Evolutionary conservation across 2,329 filamentous ascomycete species (phyloP).

Genomic region (Neurospora sp.): DNA sequence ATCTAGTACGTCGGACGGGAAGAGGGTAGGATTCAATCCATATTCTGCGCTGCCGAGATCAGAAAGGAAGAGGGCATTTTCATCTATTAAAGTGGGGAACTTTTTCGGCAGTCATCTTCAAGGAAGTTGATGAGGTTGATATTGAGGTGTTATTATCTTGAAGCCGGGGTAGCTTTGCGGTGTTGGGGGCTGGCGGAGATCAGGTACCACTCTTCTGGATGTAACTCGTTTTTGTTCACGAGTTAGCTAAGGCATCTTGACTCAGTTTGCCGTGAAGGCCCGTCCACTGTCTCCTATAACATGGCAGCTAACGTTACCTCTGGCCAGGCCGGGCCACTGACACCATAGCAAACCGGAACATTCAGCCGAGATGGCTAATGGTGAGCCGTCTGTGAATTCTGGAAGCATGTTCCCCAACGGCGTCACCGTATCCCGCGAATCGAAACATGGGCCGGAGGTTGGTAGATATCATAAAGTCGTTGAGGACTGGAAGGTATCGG

Average conservation of each 20-base stretch:
- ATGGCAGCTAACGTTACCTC: slow-evolving; percentile 10
- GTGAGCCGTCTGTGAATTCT: background rate
- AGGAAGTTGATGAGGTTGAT: slow-evolving; percentile 5
- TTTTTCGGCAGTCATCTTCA: slow-evolving; percentile 6
- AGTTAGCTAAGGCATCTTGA: background rate
- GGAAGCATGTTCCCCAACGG: background rate
- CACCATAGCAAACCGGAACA: slow-evolving; percentile 1
- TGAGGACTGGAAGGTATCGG: too few species aligned
- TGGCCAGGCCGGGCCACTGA: slow-evolving; percentile 1
- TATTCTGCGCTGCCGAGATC: background rate
- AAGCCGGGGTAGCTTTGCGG: slow-evolving; percentile 4
- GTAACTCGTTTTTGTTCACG: background rate
- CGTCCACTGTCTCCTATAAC: background rate
- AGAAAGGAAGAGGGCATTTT: background rate
- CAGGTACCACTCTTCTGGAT: slow-evolving; percentile 1
- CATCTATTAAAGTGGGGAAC: slow-evolving; percentile 5
- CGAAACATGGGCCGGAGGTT: background rate
- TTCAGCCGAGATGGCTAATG: slow-evolving; percentile 19
- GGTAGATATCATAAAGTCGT: background rate
- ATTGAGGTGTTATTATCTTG: slow-evolving; percentile 7
- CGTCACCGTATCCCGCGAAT: background rate
- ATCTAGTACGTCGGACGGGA: background rate
- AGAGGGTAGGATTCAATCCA: background rate
- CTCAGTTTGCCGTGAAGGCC: background rate
- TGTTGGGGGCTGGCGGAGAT: background rate